Conservation (phyloP, 306 rosid genomes). For the Begonia masoniana region DNA sequence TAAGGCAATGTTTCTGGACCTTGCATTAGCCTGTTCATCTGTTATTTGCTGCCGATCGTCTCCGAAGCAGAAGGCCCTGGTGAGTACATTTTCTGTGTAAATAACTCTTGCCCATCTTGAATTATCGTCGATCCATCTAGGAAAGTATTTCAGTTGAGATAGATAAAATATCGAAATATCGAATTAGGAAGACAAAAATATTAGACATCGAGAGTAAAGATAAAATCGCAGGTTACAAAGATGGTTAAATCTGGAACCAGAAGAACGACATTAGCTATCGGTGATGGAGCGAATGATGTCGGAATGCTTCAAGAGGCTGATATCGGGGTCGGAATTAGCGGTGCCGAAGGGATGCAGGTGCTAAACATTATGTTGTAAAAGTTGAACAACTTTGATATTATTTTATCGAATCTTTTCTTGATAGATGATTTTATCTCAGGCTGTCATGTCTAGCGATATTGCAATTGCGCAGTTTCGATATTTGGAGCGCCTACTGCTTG, state of each 20-base stretch:
- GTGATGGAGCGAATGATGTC: conserved; percentile 99
- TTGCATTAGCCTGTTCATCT: conserved; percentile 68
- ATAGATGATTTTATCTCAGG: conserved; percentile 28
- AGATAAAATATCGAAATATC: too few species aligned
- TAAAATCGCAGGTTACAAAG: conserved; percentile 63
- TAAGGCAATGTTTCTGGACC: conserved; percentile 56
- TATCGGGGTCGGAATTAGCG: conserved; percentile 94
- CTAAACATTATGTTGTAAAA: not conserved
- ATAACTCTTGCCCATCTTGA: too few species aligned
- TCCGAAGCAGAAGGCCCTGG: conserved; percentile 96
- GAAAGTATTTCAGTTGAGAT: too few species aligned
- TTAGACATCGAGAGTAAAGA: not conserved
- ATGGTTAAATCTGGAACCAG: conserved; percentile 81
- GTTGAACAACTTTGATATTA: not conserved
- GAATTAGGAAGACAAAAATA: too few species aligned
- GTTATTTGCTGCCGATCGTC: conserved; percentile 97
- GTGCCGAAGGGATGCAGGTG: conserved; percentile 99
- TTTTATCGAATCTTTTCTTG: too few species aligned
- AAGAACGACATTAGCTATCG: conserved; percentile 86
- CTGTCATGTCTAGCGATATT: conserved; percentile 97
- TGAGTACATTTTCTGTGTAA: conserved; percentile 11
- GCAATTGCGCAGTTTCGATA: conserved; percentile 94
- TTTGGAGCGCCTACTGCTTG: conserved; percentile 89
- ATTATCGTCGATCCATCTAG: too few species aligned
- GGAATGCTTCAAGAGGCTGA: conserved; percentile 99